Base-by-base conservation (phyloP, 2,329 filamentous ascomycete species). In the Neocatenulostroma microsporum region DNA sequence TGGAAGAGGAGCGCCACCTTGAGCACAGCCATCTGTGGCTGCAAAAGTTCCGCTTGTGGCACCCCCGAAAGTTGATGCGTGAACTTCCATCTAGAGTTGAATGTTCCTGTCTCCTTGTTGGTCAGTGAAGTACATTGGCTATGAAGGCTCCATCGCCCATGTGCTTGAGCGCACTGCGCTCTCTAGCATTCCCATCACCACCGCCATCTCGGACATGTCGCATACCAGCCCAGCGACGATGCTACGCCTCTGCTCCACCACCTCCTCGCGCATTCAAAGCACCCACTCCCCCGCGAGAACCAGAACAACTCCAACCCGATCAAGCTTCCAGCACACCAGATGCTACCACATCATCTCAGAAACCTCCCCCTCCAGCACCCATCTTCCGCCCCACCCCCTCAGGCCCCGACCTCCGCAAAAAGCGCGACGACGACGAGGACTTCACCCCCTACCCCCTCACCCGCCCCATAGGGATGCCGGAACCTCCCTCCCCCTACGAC, bases 391-490 rank as follows among this genome's bases (percentile, higher is more conserved):
- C 36, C 12, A 31, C 31, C 27, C 41, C 41, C 17, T 37, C 37
- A 29, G 40, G 48, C 37, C 32, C 30, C 17, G 21, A 33, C 20
- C 23, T 46, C 29, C 47, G 50, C 37, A 49, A 46, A 21, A 41
- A 44, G 20, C 30, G 34, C 23, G 49, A 57, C 31, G 46, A 57
- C 26, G 50, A 56, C 27, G 49, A 54, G 21, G 63, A 69, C 32
- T 73, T 73, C 54, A 62, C 64, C 5, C 74, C 73, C 6, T 66
- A 69, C 32, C 66, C 67, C 1, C 67, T 80, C 36, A 66, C 68
- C 25, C 78, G 85, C 24, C 89, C 91, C 11, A 89, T 98, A 48
- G 91, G 91, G 44, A 77, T 94, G 62, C 69, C 72, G 9, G 64
- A 75, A 24, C 82, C 87, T 2, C 91, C 91, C 0, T 64, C 70